Conservation (phyloP, 306 rosid species). For the Quercus agrifolia region DNA sequence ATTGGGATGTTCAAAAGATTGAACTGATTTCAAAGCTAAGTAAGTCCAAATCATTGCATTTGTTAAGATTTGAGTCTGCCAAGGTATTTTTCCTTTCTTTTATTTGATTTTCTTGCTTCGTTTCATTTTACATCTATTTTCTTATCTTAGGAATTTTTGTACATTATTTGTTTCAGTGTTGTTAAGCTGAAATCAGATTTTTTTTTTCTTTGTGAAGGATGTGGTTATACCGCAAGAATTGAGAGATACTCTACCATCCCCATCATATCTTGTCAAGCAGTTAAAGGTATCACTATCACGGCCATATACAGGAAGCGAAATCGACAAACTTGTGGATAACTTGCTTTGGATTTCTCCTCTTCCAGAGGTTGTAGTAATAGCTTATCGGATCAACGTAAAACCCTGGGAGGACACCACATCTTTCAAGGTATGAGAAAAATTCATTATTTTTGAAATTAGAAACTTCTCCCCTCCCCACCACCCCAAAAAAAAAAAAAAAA, state of each 20-base stretch:
- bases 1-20: background rate
- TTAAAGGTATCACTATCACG: background rate
- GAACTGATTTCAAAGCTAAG: conserved; percentile 6
- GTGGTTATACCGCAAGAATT: background rate
- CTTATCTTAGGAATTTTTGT: background rate
- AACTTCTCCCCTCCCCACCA: too few relatives aligned
- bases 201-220: background rate
- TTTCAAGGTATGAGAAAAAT: background rate
- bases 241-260: conserved; percentile 7
- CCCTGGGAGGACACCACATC: too few relatives aligned
- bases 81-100: background rate
- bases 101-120: background rate
- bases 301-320: background rate
- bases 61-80: background rate
- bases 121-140: background rate
- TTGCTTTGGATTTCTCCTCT: conserved; percentile 14
- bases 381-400: background rate
- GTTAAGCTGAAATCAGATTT: background rate
- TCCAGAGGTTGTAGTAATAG: background rate
- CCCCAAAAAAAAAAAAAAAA: too few relatives aligned
- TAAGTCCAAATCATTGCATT: background rate
- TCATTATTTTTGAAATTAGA: background rate
- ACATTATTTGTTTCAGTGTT: too few relatives aligned
- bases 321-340: background rate
- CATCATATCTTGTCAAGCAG: conserved; percentile 9